phyloP scores from a whole-genome alignment of 805 yeast genomes.

The Suhomyces xylopsoci region DNA sequence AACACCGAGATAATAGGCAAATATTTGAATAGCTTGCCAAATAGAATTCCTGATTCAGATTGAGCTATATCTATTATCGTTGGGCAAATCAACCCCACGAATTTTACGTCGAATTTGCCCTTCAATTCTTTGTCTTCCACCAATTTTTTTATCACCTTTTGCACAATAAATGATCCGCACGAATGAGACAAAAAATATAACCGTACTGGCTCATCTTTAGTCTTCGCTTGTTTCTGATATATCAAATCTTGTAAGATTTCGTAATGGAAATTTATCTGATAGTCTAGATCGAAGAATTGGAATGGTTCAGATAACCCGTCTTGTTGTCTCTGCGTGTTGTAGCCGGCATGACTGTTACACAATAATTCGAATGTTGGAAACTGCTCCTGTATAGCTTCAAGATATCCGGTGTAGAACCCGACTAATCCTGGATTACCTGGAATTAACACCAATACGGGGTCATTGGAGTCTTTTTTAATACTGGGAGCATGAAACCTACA shows the following conservation, averaged over 20 bases:
- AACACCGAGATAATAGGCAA: slow-evolving; percentile 40
- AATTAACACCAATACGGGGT: slow-evolving; percentile 48
- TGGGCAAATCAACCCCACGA: slow-evolving; percentile 66
- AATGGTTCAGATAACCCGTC: slow-evolving; percentile 12
- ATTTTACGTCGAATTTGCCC: slow-evolving; percentile 28
- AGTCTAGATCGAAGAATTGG: slow-evolving; percentile 41
- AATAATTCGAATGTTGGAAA: slow-evolving; percentile 50
- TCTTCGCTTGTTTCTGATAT: slow-evolving; percentile 7
- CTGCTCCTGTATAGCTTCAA: slow-evolving; percentile 39
- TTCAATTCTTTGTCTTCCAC: slow-evolving; percentile 20
- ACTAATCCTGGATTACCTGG: slow-evolving; percentile 81
- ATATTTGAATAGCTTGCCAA: slow-evolving; percentile 21
- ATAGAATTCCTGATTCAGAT: slow-evolving; percentile 32
- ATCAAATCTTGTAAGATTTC: slow-evolving; percentile 43
- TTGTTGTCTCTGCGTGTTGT: slow-evolving; percentile 11
- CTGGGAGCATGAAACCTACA: slow-evolving; percentile 13
- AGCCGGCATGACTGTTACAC: slow-evolving; percentile 68
- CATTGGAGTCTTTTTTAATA: neutral
- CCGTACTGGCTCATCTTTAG: slow-evolving; percentile 20
- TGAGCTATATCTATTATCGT: slow-evolving; percentile 61
- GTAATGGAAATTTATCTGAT: slow-evolving; percentile 58
- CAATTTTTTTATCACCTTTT: slow-evolving; percentile 43
- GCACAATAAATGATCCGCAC: slow-evolving; percentile 64
- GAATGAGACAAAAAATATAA: slow-evolving; percentile 65
- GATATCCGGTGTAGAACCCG: slow-evolving; percentile 58